Percentiles rank a stretch among this genome's conserved stretches.
Evolutionary conservation across 345 rosid genomes (phyloP).

Genomic region (Geranium rotundifolium): DNA sequence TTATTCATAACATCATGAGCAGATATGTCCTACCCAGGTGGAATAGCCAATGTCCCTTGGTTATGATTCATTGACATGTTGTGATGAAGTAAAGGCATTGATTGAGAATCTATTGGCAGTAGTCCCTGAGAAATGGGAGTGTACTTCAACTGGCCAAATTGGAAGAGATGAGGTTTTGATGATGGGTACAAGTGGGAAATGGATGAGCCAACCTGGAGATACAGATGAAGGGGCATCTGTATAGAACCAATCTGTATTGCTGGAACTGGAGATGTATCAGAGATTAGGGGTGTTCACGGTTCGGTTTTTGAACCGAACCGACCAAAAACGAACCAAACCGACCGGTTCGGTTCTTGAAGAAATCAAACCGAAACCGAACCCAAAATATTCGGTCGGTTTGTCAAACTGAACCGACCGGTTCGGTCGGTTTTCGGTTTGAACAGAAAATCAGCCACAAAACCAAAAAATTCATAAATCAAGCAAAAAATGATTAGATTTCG

Average conservation of each 20-base stretch:
- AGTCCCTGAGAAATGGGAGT: conserved; percentile 71
- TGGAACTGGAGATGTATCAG: conserved; percentile 87
- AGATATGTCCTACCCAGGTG: conserved; percentile 32
- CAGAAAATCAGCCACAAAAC: too few relatives aligned
- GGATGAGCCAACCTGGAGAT: conserved; percentile 60
- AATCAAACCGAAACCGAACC: too few relatives aligned
- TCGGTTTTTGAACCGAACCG: too few relatives aligned
- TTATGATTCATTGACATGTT: conserved; percentile 35
- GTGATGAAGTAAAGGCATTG: conserved; percentile 44
- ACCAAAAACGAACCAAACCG: too few relatives aligned
- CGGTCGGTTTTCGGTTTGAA: too few relatives aligned
- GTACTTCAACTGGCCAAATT: conserved; percentile 82
- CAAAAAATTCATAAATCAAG: too few relatives aligned
- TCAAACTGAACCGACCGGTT: too few relatives aligned
- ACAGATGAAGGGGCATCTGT: conserved; percentile 96
- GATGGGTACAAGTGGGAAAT: conserved; percentile 48
- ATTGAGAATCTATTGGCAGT: conserved; percentile 50
- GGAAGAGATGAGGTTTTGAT: conserved; percentile 68
- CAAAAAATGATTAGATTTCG: too few relatives aligned
- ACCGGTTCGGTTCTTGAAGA: too few relatives aligned
- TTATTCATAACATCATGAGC: conserved; percentile 23
- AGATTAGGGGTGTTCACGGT: too few relatives aligned
- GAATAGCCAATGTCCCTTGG: conserved; percentile 31
- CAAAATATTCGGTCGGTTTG: too few relatives aligned
- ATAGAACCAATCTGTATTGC: conserved; percentile 99